Base-by-base conservation (phyloP, 1,284 basidiomycete species). In the Ustilago nuda region DNA sequence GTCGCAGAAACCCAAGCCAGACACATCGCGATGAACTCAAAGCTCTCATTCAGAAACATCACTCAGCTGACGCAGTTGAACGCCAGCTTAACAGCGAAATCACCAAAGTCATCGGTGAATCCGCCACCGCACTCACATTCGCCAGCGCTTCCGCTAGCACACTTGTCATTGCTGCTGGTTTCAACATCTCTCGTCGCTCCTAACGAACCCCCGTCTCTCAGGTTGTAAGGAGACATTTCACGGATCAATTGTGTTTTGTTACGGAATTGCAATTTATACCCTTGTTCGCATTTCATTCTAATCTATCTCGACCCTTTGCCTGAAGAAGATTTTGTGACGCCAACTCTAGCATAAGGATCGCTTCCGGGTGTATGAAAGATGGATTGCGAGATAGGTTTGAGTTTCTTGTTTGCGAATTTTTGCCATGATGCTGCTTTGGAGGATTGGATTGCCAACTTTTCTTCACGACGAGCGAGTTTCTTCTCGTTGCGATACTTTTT, bases 291-390 rank as follows among this genome's bases (percentile, higher is more conserved):
- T 56, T 17, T 45, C 23, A 33, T 15, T 43, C 32, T 45, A 45
- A 7, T 19, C 4, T 9, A 6, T 9, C n/a, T 45, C 13, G 11
- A 41, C 19, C 19, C 33, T 30, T 17, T 56, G 54, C 36, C 23
- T 56, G n/a, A 13, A 9, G 11, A 15, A 82, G 61, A 82, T 89
- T 60, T 80, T 92, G 92, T 51, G 12, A 68, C 61, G 15, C 67
- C 72, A 4, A 76, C 92, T 90, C 90, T 90, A 56, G 95, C 95
- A 43, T 93, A 87, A 1, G 94, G 94, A 85, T 95, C 95, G 80
- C 97, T 95, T 13, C 95, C 94, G 4, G 95, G n/a, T 30, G 30
- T 98, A 87, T 94, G 93, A 89, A 98, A 98, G 79, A 98, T 96
- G 80, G 93, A 94, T 19, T 41, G 39, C 0, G 39, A 41, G 39